Conservation (phyloP, 1,284 basidiomycete genomes). For the Volvariella surrecta region DNA sequence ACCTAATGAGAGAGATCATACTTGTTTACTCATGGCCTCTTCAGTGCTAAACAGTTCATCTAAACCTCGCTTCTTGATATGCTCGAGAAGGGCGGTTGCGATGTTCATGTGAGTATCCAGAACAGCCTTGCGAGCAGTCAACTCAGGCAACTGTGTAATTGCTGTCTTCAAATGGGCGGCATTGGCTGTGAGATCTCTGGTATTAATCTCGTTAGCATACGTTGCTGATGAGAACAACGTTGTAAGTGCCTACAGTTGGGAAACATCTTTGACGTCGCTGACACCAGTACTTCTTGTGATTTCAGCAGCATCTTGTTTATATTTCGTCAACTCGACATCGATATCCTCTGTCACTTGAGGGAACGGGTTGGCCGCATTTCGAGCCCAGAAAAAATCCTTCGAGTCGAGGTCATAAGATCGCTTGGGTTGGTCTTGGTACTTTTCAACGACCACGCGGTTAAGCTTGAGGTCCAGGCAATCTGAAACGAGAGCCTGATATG, state of each 20-base stretch:
- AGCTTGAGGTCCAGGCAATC: slow-evolving; percentile 97
- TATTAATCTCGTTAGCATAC: too few relatives aligned
- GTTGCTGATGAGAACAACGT: too few relatives aligned
- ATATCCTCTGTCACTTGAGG: slow-evolving; percentile 99
- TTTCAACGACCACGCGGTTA: slow-evolving; percentile 81
- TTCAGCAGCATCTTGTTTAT: slow-evolving; percentile 96
- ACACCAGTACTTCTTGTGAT: slow-evolving; percentile 96
- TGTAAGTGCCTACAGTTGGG: slow-evolving; percentile 69
- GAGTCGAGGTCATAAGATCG: slow-evolving; percentile 94
- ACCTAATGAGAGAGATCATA: slow-evolving; percentile 19
- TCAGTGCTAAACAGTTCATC: slow-evolving; percentile 97
- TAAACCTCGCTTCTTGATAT: slow-evolving; percentile 92
- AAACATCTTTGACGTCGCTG: slow-evolving; percentile 91
- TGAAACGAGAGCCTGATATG: slow-evolving; percentile 96
- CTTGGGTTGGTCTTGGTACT: slow-evolving; percentile 42
- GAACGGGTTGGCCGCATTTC: slow-evolving; percentile 94
- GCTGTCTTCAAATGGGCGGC: slow-evolving; percentile 95
- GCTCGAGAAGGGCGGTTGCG: slow-evolving; percentile 89
- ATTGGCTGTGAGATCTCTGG: slow-evolving; percentile 88
- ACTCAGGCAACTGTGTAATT: slow-evolving; percentile 95
- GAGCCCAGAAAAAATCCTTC: slow-evolving; percentile 99
- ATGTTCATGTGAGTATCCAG: slow-evolving; percentile 99
- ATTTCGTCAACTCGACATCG: slow-evolving; percentile 86
- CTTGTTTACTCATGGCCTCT: slow-evolving; percentile 83
- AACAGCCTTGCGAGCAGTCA: slow-evolving; percentile 93